These are phyloP conservation scores for Sanguinoderma infundibulare DNA, from an alignment of 1,284 basidiomycete species.

Conservation along the genomic window DNA sequence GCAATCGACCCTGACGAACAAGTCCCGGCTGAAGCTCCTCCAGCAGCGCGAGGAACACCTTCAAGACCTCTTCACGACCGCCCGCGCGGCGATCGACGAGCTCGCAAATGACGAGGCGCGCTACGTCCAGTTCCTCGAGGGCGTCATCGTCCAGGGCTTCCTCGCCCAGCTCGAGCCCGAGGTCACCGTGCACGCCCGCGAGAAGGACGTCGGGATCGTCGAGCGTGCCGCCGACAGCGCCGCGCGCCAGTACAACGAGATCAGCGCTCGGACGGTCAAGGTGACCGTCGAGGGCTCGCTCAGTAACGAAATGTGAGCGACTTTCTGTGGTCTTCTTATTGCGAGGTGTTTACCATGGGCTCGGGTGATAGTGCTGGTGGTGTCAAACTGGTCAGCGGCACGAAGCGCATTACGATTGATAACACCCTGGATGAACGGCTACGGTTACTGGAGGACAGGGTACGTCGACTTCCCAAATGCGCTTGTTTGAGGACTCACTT, in stretches of 20 bases:
- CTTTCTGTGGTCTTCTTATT: no score
- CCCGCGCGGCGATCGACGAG: slow-evolving; percentile 66
- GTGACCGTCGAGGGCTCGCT: slow-evolving; percentile 72
- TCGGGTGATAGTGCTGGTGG: slow-evolving; percentile 78
- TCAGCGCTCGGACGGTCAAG: slow-evolving; percentile 74
- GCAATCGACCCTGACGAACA: slow-evolving; percentile 96
- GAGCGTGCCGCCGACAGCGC: slow-evolving; percentile 69
- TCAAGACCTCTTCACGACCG: slow-evolving; percentile 84
- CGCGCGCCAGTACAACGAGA: slow-evolving; percentile 66
- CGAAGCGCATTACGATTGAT: slow-evolving; percentile 83
- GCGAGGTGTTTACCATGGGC: slow-evolving; percentile 6
- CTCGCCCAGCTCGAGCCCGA: slow-evolving; percentile 67
- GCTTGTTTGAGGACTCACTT: background rate
- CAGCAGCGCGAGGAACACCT: slow-evolving; percentile 93
- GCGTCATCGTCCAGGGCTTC: slow-evolving; percentile 81
- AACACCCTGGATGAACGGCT: slow-evolving; percentile 92
- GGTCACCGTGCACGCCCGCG: slow-evolving; percentile 66
- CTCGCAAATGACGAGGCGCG: slow-evolving; percentile 74
- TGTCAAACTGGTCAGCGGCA: slow-evolving; percentile 75
- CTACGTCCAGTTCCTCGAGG: slow-evolving; percentile 81
- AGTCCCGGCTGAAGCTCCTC: slow-evolving; percentile 90
- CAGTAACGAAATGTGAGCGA: slow-evolving; percentile 70
- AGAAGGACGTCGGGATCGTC: slow-evolving; percentile 61
- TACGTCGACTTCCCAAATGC: slow-evolving; percentile 41
- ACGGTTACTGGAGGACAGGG: slow-evolving; percentile 86